A percentile compares a stretch with the other conserved stretches of the same genome.
These are phyloP conservation scores for Saccharata proteae DNA, from an alignment of 2,329 filamentous ascomycete genomes.

Conservation along the genomic window DNA sequence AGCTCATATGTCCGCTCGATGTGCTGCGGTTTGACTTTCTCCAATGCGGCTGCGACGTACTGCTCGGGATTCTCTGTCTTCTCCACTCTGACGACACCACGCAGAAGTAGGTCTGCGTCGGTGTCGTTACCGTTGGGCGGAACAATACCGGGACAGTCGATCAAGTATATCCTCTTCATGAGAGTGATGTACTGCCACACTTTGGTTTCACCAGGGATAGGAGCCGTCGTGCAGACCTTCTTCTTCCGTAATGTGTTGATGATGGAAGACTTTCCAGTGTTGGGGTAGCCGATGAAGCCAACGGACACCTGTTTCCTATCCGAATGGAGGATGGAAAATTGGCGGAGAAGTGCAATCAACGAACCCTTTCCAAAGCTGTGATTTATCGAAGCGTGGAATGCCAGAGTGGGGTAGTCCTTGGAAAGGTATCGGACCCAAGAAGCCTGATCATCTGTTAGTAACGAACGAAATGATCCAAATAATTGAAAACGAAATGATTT, in stretches of 20 bases:
- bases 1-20: conserved; percentile 89
- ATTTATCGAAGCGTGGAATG: conserved; percentile 88
- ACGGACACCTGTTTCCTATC: conserved; percentile 92
- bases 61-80: conserved; percentile 95
- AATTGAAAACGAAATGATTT: conserved; percentile 18
- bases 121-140: conserved; percentile 77
- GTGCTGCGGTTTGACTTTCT: conserved; percentile 71
- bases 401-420: conserved; percentile 84
- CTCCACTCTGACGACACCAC: conserved; percentile 86
- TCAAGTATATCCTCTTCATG: conserved; percentile 89
- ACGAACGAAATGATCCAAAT: conserved; percentile 10
- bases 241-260: conserved; percentile 95
- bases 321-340: conserved; percentile 82
- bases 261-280: conserved; percentile 90
- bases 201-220: conserved; percentile 92
- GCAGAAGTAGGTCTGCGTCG: conserved; percentile 75
- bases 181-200: conserved; percentile 96
- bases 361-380: conserved; percentile 96
- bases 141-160: conserved; percentile 94
- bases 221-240: conserved; percentile 85
- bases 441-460: conserved; percentile 48
- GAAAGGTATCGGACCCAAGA: conserved; percentile 83
- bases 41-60: conserved; percentile 76
- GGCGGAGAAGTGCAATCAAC: conserved; percentile 78
- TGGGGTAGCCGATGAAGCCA: conserved; percentile 80